These are phyloP conservation scores for Achaetomiella virescens DNA, from an alignment of 495 filamentous ascomycete species.

Conservation along the genomic window DNA sequence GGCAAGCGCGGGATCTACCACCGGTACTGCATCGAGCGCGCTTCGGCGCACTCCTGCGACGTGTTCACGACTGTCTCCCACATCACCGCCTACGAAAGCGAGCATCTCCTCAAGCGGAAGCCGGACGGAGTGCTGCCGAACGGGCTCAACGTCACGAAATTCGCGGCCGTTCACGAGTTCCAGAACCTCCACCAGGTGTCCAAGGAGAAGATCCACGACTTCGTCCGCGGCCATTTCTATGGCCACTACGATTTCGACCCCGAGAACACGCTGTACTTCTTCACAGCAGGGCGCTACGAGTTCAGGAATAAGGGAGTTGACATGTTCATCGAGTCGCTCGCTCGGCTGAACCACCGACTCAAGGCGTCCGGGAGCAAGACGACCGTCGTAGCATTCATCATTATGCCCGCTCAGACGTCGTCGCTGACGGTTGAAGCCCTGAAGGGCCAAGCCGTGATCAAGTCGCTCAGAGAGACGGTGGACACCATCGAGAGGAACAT, in stretches of 20 bases:
- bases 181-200: constrained; percentile 94
- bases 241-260: constrained; percentile 95
- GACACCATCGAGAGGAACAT: constrained; percentile 84
- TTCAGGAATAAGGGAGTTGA: constrained; percentile 98
- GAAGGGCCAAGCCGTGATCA: constrained; percentile 95
- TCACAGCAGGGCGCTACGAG: constrained; percentile 94
- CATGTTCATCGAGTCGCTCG: constrained; percentile 97
- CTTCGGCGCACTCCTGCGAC: constrained; percentile 81
- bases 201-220: constrained; percentile 97
- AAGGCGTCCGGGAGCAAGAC: constrained; percentile 81
- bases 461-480: constrained; percentile 87
- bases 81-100: constrained; percentile 96
- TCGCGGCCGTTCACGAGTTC: constrained; percentile 97
- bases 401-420: constrained; percentile 97
- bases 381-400: constrained; percentile 97
- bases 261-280: constrained; percentile 96
- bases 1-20: constrained; percentile 98
- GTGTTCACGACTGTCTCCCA: constrained; percentile 99
- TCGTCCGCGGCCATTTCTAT: constrained; percentile 97
- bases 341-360: constrained; percentile 86
- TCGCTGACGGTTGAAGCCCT: constrained; percentile 93
- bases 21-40: constrained; percentile 95
- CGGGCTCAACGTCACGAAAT: constrained; percentile 97
- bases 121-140: constrained; percentile 95
- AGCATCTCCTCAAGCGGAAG: constrained; percentile 95